phyloP scores from a whole-genome alignment of 2,329 filamentous ascomycete genomes.

The Metarhizium sp. region DNA sequence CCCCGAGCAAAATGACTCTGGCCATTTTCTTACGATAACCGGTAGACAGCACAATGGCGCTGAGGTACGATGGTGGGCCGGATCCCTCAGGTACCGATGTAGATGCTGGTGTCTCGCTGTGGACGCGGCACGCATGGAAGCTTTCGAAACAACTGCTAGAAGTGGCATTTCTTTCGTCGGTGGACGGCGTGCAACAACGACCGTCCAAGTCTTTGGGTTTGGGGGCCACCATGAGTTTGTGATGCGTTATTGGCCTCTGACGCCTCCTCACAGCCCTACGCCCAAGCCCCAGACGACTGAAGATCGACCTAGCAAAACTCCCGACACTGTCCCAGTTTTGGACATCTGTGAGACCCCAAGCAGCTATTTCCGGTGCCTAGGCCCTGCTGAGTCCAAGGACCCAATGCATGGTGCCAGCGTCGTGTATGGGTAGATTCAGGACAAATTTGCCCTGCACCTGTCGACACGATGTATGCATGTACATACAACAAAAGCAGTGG shows the following conservation, averaged over 20 bases:
- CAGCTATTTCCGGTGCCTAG: slow-evolving; percentile 6
- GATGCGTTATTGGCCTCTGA: slow-evolving; percentile 2
- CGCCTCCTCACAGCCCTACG: slow-evolving; percentile 5
- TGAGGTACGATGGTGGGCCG: background rate
- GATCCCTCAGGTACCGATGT: background rate
- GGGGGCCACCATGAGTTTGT: background rate
- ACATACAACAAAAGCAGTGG: background rate
- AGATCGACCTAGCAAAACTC: slow-evolving; percentile 4
- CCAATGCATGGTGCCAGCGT: background rate
- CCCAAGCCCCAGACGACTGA: slow-evolving; percentile 1
- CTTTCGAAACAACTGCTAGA: background rate
- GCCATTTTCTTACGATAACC: background rate
- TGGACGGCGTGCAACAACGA: background rate
- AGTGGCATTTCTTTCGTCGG: background rate
- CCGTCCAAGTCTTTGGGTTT: slow-evolving; percentile 1
- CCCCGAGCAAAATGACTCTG: background rate
- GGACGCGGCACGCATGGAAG: too few species aligned
- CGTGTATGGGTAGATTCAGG: background rate
- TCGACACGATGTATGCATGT: background rate
- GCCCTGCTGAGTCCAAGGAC: background rate
- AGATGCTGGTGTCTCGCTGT: background rate
- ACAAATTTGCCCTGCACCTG: background rate
- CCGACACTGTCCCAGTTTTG: background rate
- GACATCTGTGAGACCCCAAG: background rate
- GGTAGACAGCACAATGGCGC: background rate